These are phyloP conservation scores for Trametes versicolor DNA, from an alignment of 1,284 basidiomycete genomes.

Conservation along the genomic window DNA sequence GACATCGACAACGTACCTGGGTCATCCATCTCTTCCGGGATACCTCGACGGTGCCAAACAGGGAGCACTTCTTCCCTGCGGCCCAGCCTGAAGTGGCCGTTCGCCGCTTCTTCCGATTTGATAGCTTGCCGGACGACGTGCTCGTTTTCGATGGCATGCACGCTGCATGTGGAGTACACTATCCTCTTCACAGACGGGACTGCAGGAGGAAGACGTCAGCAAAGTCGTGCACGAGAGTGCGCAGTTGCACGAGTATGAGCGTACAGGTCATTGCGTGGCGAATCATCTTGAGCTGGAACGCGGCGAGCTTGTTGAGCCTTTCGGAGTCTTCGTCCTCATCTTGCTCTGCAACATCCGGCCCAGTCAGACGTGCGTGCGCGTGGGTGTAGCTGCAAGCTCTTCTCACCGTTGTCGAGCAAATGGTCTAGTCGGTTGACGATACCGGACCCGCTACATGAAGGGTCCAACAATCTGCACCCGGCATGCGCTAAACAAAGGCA, in stretches of 20 bases:
- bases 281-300: constrained; percentile 94
- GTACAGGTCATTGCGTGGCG: constrained; percentile 95
- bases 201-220: constrained; percentile 33
- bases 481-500: neutral
- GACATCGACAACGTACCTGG: constrained; percentile 49
- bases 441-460: constrained; percentile 93
- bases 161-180: constrained; percentile 96
- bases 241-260: constrained; percentile 31
- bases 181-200: constrained; percentile 75
- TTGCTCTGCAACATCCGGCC: constrained; percentile 30
- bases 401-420: constrained; percentile 73
- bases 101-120: constrained; percentile 69
- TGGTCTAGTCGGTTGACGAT: constrained; percentile 92
- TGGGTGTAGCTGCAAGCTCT: no score
- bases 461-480: constrained; percentile 80
- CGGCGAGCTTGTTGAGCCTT: constrained; percentile 83
- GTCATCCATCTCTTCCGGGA: constrained; percentile 66
- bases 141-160: constrained; percentile 94
- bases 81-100: constrained; percentile 74
- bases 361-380: neutral
- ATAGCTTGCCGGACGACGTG: constrained; percentile 80
- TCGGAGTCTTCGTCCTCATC: constrained; percentile 50
- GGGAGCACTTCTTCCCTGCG: constrained; percentile 74
- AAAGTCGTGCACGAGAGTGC: neutral
- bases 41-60: constrained; percentile 82